Base-by-base conservation (phyloP, 2,329 filamentous ascomycete species). In the Diatrype stigma region DNA sequence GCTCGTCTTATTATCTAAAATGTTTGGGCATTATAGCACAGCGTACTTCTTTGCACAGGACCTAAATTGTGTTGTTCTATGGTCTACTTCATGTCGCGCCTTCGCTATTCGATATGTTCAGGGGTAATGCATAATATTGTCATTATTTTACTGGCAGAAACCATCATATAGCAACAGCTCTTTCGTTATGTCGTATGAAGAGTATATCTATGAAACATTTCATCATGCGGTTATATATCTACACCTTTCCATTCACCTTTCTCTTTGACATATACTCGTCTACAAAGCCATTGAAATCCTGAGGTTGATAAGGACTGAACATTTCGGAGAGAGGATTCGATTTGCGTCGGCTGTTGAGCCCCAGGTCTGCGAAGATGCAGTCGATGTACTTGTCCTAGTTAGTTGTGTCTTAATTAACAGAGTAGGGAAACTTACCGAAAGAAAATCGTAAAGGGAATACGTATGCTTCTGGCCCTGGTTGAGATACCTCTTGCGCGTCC, bases 401-500 rank as follows among this genome's bases (percentile, higher is more conserved):
- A 11, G 42, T 47, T 34, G 26, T 45, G 48, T n/a, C 3, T 10
- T 38, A 17, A 14, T 53, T 48, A 17, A 8, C 28, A 14, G 2
- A 23, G 37, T n/a, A 35, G 19, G 21, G 23, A 21, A 21, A 49
- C 60, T 59, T 52, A 66, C 65, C 11, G 64, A 49, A 10, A 67
- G 50, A 51, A 64, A 67, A 50, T 67, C 64, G 46, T 63, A 67
- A 22, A 68, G 51, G 8, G 62, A 53, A 46, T 67, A 67, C 2
- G 65, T 50, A 32, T 57, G 51, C 47, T 64, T 66, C 28, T 56
- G 51, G 3, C 67, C 67, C 46, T 67, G 61, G 17, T 47, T 52
- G 1, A 66, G 45, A 50, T 67, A 68, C 8, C 65, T 51, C 56
- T 62, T 64, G 1, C 61, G 54, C 2, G 62, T 67, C 67, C 68